Percentiles rank a stretch among this genome's conserved stretches.
These are phyloP conservation scores for Pseudogymnoascus sp. DNA, from an alignment of 2,329 filamentous ascomycete species.

Conservation along the genomic window DNA sequence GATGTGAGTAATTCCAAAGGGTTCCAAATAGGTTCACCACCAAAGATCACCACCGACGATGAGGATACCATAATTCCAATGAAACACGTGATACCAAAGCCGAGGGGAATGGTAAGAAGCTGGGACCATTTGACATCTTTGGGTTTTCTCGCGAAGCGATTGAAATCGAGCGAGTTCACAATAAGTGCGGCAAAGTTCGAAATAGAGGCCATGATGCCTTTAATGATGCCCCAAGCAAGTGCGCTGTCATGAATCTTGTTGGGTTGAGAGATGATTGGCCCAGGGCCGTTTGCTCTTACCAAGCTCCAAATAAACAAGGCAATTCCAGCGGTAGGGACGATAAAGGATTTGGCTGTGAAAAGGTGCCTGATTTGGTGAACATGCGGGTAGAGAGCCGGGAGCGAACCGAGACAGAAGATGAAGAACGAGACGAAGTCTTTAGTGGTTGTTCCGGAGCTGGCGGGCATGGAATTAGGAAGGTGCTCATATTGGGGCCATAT, in stretches of 20 bases:
- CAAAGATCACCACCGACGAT: constrained; percentile 60
- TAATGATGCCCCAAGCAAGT: constrained; percentile 74
- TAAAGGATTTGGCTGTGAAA: constrained; percentile 81
- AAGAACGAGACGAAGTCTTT: constrained; percentile 74
- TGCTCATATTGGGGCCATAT: constrained; percentile 61
- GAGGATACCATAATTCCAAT: constrained; percentile 75
- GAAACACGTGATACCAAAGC: constrained; percentile 73
- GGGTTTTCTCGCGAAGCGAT: constrained; percentile 72
- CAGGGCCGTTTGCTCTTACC: constrained; percentile 71
- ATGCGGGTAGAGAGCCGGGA: constrained; percentile 83
- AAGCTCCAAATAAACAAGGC: constrained; percentile 85
- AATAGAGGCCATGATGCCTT: constrained; percentile 80
- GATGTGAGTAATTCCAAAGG: constrained; percentile 57
- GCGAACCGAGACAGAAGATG: constrained; percentile 72
- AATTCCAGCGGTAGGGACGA: constrained; percentile 75
- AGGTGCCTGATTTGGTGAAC: constrained; percentile 83
- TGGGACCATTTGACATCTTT: constrained; percentile 74
- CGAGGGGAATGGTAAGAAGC: constrained; percentile 61
- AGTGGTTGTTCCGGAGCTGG: constrained; percentile 61
- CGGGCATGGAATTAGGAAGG: constrained; percentile 59
- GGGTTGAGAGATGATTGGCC: constrained; percentile 68
- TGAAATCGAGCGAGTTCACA: constrained; percentile 71
- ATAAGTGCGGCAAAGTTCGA: constrained; percentile 88
- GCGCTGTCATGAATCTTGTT: constrained; percentile 55
- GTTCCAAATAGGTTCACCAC: constrained; percentile 60